These are phyloP conservation scores for Acer yangbiense DNA, from an alignment of 345 rosid genomes.

Conservation along the genomic window DNA sequence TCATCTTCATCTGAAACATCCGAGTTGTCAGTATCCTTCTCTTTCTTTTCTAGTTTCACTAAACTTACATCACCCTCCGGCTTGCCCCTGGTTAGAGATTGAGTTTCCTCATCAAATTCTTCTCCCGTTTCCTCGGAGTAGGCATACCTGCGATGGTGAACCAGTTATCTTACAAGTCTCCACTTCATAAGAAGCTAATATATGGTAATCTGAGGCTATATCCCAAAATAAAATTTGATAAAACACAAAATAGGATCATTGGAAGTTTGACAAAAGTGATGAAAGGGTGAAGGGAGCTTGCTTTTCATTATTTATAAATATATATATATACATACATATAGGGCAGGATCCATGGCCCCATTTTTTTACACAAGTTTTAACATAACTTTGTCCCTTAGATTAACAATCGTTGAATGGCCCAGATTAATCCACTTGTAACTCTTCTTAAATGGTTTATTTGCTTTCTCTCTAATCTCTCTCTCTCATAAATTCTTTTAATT, in stretches of 20 bases:
- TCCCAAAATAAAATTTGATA: neutral
- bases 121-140: slow-evolving; percentile 71
- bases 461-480: no score
- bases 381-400: no score
- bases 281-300: neutral
- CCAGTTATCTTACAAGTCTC: neutral
- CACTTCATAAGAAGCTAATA: neutral
- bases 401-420: no score
- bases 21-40: slow-evolving; percentile 30
- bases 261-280: neutral
- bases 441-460: no score
- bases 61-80: slow-evolving; percentile 69
- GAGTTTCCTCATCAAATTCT: slow-evolving; percentile 67
- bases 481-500: no score
- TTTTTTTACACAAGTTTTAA: no score
- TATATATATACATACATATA: no score
- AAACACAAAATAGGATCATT: neutral
- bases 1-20: slow-evolving; percentile 52
- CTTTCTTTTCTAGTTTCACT: slow-evolving; percentile 68
- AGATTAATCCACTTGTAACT: no score
- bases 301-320: neutral
- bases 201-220: neutral
- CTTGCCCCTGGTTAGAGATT: slow-evolving; percentile 64
- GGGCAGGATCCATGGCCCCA: no score
- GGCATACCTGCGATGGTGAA: slow-evolving; percentile 58